Conservation (phyloP, 352 stramenopile species). For the Phytophthora chlamydospora region DNA sequence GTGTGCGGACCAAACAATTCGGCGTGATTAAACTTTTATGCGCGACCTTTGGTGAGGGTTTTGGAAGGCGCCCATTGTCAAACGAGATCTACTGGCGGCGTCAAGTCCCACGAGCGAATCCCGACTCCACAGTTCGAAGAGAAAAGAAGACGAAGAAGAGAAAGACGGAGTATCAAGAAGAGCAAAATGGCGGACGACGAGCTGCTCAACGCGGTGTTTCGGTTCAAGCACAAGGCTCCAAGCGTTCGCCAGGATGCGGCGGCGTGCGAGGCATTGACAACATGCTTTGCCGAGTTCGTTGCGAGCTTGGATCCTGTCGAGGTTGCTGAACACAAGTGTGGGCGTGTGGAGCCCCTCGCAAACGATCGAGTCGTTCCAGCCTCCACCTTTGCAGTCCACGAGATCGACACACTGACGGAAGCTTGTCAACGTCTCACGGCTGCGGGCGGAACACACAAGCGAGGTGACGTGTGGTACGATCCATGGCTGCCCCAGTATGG, state of each 20-base stretch:
- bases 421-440: conserved; percentile 14
- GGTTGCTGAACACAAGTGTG: conserved; percentile 18
- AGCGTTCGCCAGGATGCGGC: conserved; percentile 34
- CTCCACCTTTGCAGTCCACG: conserved; percentile 31
- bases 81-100: too few relatives aligned
- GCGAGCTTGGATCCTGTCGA: conserved; percentile 10
- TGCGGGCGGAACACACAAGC: not conserved
- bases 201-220: conserved; percentile 45
- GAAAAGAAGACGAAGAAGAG: not conserved
- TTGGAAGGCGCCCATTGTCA: too few relatives aligned
- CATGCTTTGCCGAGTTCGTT: conserved; percentile 31
- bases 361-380: conserved; percentile 36
- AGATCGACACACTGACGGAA: conserved; percentile 29
- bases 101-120: too few relatives aligned
- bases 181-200: conserved; percentile 19
- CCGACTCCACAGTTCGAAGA: too few relatives aligned
- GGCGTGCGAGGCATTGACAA: conserved; percentile 28
- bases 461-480: conserved; percentile 39
- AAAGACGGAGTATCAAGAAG: not conserved
- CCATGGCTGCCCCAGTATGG: conserved; percentile 60
- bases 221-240: conserved; percentile 50
- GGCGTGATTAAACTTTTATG: too few relatives aligned
- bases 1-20: too few relatives aligned
- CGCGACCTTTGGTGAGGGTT: too few relatives aligned
- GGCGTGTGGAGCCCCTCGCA: conserved; percentile 8